These are phyloP conservation scores for Hemisphaericaspora subhashii DNA, from an alignment of 1,139 yeast species.

Conservation along the genomic window DNA sequence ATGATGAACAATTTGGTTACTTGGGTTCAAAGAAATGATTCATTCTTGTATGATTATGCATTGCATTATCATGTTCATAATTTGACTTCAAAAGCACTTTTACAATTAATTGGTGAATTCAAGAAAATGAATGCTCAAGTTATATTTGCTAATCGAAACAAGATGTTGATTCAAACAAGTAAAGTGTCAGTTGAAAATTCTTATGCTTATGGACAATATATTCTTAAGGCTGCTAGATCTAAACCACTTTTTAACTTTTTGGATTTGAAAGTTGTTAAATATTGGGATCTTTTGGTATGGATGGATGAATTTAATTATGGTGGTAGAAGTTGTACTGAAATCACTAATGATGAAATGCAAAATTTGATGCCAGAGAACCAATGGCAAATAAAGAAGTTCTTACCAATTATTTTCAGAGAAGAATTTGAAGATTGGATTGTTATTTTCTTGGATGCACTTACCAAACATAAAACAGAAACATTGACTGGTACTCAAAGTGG, in stretches of 20 bases:
- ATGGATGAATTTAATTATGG: constrained; percentile 90
- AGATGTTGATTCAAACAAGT: constrained; percentile 69
- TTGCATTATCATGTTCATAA: constrained; percentile 88
- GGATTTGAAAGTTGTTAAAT: constrained; percentile 70
- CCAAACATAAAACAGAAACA: constrained; percentile 52
- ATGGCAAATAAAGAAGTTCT: constrained; percentile 79
- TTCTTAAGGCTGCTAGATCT: constrained; percentile 74
- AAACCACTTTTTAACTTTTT: constrained; percentile 82
- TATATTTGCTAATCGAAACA: constrained; percentile 79
- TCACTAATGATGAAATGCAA: constrained; percentile 57
- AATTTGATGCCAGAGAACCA: constrained; percentile 59
- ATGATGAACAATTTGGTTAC: constrained; percentile 80
- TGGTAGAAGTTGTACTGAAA: constrained; percentile 71
- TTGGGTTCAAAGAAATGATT: constrained; percentile 82
- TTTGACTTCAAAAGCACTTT: constrained; percentile 76
- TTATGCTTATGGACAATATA: constrained; percentile 89
- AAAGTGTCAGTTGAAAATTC: constrained; percentile 84
- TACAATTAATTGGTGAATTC: constrained; percentile 82
- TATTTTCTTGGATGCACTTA: constrained; percentile 70
- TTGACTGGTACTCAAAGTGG: constrained; percentile 33
- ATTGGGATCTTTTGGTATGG: constrained; percentile 94
- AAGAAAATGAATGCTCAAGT: constrained; percentile 73
- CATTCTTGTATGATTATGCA: constrained; percentile 73
- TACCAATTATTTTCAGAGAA: constrained; percentile 72
- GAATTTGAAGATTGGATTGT: constrained; percentile 90